Conservation (phyloP, 2,329 filamentous ascomycete genomes). For the Monosporascus sp. region DNA sequence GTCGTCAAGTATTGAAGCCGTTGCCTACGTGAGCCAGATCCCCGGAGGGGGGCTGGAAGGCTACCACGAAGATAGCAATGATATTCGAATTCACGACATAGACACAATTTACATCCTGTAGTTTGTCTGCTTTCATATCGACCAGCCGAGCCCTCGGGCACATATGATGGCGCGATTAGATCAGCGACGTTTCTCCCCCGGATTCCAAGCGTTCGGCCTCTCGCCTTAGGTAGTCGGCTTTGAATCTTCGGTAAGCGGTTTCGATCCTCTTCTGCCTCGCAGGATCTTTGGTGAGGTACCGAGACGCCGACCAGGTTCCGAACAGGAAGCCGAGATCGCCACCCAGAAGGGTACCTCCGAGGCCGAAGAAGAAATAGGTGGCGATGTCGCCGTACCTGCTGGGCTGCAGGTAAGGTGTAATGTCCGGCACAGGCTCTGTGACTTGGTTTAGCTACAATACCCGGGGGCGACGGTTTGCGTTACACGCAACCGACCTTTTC, state of each 20-base stretch:
- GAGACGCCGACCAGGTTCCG: conserved; percentile 49
- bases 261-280: conserved; percentile 53
- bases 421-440: conserved; percentile 55
- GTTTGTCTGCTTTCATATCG: neutral
- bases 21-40: no score
- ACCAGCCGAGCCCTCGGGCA: neutral
- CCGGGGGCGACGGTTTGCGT: neutral
- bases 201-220: conserved; percentile 52
- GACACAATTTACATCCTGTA: neutral
- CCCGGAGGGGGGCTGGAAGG: no score
- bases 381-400: conserved; percentile 54
- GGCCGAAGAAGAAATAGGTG: conserved; percentile 57
- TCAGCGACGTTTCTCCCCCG: conserved; percentile 8
- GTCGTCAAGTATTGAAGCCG: no score
- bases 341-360: conserved; percentile 58
- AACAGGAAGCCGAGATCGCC: conserved; percentile 58
- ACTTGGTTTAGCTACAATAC: neutral
- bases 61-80: no score
- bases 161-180: neutral
- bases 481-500: conserved; percentile 38
- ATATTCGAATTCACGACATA: no score
- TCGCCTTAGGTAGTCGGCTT: conserved; percentile 56
- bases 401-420: conserved; percentile 52
- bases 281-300: conserved; percentile 47
- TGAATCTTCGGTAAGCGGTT: conserved; percentile 56